Base-by-base conservation (phyloP, 2,329 filamentous ascomycete species). In the Aspergillus sp. region DNA sequence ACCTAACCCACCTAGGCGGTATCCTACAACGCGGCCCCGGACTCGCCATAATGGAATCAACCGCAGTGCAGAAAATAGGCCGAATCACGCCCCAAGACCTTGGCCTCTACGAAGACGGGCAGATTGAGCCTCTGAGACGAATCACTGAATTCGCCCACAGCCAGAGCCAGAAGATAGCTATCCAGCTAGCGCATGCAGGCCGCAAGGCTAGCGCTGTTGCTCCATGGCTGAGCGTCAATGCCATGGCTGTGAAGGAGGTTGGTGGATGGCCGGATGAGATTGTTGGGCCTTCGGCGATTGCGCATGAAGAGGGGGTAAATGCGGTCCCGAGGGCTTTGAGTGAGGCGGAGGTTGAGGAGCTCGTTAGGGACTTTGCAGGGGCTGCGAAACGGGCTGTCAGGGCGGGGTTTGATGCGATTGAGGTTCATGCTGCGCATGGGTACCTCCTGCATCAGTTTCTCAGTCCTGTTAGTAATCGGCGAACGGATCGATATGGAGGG, bases 171-270 rank as follows among this genome's bases (percentile, higher is more conserved):
- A 86, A 90, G 64, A 86, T 91, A 54, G 91, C 85, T 54, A 88
- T 96, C 63, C 92, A 96, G 79, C 82, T 96, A 4, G 90, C 81
- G 1, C 92, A 96, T 70, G 91, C 91, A 0, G 92, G 92, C 4
- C 75, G 85, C 36, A 88, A 88, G 67, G 84, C 84, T 1, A 81
- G 78, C 61, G 85, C 83, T 1, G 80, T 86, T 6, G 83, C 85
- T 0, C 85, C 85, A 0, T 81, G 77, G 77, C 55, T 78, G 5
- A 70, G 71, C 2, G 63, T 61, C 32, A 65, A 64, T 2, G 67
- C 68, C 11, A 68, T 66, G 47, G 74, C 89, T 0, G 77, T 77
- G 0, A 78, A 81, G 57, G 82, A 82, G 21, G 75, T 82, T 11
- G 82, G 82, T 54, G 86, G 85, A 49, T 82, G 83, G 81, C 49